Evolutionary conservation across 139 green algal species (phyloP).

Genomic region (Chlorella vulgaris): DNA sequence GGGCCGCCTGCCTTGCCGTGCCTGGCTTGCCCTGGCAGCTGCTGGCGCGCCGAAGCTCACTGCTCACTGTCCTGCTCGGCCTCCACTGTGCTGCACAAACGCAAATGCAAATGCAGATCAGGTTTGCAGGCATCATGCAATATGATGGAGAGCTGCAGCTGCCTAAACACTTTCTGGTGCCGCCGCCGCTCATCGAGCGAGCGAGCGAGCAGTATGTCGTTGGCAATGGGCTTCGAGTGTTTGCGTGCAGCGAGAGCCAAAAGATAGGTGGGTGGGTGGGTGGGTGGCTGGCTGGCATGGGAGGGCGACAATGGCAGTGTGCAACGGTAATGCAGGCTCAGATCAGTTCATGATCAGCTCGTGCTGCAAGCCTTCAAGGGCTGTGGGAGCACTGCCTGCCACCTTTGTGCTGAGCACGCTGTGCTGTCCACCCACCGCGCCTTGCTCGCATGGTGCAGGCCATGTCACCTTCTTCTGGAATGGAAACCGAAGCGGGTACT

Average conservation of each 20-base stretch:
- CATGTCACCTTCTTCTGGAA: slow-evolving; percentile 97
- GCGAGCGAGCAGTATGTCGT: slow-evolving; percentile 83
- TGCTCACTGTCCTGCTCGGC: not conserved
- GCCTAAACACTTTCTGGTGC: slow-evolving; percentile 87
- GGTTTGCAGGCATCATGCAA: slow-evolving; percentile 96
- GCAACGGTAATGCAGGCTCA: no score
- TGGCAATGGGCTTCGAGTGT: slow-evolving; percentile 83
- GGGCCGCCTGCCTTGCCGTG: not conserved
- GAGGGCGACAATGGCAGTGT: no score
- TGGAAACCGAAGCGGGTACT: slow-evolving; percentile 91
- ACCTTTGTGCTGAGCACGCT: not conserved
- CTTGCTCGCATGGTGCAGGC: not conserved
- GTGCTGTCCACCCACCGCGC: not conserved
- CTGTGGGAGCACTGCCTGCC: not conserved
- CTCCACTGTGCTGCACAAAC: no score
- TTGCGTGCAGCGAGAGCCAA: slow-evolving; percentile 93
- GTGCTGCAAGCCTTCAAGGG: no score
- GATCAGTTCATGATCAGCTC: no score
- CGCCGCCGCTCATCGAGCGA: slow-evolving; percentile 80
- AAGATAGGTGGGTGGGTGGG: slow-evolving; percentile 86
- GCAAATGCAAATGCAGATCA: no score
- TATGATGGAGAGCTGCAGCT: slow-evolving; percentile 96
- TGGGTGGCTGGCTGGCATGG: not conserved
- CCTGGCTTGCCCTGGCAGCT: not conserved
- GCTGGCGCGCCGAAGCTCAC: not conserved